These are phyloP conservation scores for Cercospora nicotianae DNA, from an alignment of 2,329 filamentous ascomycete genomes.

Conservation along the genomic window DNA sequence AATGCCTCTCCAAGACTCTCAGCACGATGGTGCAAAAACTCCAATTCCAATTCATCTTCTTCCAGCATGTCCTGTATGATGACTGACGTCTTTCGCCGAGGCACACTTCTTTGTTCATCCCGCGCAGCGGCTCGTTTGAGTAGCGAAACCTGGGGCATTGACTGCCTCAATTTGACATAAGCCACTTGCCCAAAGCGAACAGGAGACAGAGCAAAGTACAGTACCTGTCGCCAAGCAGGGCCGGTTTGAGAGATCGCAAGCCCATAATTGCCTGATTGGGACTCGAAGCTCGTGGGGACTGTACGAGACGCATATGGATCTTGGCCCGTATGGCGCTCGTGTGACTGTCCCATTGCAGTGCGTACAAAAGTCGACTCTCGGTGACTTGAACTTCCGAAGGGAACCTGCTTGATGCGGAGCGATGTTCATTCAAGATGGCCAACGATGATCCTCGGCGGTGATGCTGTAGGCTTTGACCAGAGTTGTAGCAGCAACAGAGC, in stretches of 20 bases:
- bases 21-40: not conserved
- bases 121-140: not conserved
- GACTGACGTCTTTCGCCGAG: not conserved
- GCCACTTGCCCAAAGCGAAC: slow-evolving; percentile 5
- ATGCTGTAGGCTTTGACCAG: not conserved
- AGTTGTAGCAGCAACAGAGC: not conserved
- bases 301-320: slow-evolving; percentile 13
- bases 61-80: not conserved
- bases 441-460: not conserved
- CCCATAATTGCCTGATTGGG: not conserved
- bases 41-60: not conserved
- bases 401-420: not conserved
- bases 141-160: slow-evolving; percentile 11
- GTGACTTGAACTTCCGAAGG: slow-evolving; percentile 4
- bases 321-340: not conserved
- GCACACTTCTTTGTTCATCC: slow-evolving; percentile 7
- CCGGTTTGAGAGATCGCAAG: slow-evolving; percentile 11
- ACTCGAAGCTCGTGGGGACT: not conserved
- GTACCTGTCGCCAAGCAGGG: not conserved
- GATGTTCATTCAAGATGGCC: not conserved
- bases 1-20: not conserved
- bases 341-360: slow-evolving; percentile 6
- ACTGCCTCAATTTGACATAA: slow-evolving; percentile 4
- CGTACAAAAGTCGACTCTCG: slow-evolving; percentile 7
- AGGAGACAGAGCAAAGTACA: not conserved